Evolutionary conservation across 495 filamentous ascomycete species (phyloP).

Genomic region (Annulohypoxylon bovei): DNA sequence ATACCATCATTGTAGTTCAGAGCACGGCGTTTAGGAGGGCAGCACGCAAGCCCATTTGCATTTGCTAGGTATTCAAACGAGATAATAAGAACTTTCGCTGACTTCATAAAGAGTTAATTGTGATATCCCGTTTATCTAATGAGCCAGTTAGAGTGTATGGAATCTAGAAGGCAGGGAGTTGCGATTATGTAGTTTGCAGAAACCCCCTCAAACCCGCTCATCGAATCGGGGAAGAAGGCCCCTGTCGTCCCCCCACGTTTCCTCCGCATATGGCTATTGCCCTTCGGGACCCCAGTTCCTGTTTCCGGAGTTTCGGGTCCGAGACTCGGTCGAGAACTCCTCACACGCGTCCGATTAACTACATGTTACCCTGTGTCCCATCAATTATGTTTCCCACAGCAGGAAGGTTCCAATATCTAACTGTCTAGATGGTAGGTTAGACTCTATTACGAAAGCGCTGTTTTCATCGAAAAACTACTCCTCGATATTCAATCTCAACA

Average conservation of each 20-base stretch:
- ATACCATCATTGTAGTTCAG: conserved; percentile 26
- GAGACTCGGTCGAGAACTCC: conserved; percentile 26
- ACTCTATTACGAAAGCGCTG: not conserved
- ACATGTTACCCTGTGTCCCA: conserved; percentile 20
- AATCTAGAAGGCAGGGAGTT: not conserved
- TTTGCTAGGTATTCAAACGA: conserved; percentile 25
- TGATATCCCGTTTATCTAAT: not conserved
- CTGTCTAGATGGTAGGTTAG: not conserved
- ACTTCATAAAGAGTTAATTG: not conserved
- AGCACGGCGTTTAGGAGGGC: conserved; percentile 36
- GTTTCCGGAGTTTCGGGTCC: conserved; percentile 27
- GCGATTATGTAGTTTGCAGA: conserved; percentile 9
- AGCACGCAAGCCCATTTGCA: conserved; percentile 14
- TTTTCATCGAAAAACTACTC: not conserved
- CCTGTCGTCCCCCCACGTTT: conserved; percentile 29
- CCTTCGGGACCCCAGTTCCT: conserved; percentile 13
- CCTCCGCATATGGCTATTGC: conserved; percentile 14
- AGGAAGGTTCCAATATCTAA: not conserved
- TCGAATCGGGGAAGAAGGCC: not conserved
- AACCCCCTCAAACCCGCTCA: conserved; percentile 41
- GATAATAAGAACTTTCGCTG: conserved; percentile 1
- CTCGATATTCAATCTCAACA: not conserved
- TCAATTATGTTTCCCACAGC: not conserved
- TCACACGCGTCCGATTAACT: conserved; percentile 30
- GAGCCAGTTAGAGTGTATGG: not conserved